phyloP scores from a whole-genome alignment of 352 stramenopile genomes.

The Thraustotheca clavata region DNA sequence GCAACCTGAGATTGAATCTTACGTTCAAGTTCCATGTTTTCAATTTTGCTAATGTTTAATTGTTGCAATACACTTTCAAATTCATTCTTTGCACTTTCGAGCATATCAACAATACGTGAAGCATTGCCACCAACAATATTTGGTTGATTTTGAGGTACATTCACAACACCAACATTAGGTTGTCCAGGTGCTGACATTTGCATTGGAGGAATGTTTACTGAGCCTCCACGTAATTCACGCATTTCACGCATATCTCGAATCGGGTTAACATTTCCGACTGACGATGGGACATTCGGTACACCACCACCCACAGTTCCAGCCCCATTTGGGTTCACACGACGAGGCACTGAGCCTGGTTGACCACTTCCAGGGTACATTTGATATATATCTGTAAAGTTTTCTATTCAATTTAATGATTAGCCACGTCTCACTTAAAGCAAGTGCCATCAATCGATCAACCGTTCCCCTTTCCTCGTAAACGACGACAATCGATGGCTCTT shows the following conservation, averaged over 20 bases:
- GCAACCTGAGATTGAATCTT: constrained; percentile 82
- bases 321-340: constrained; percentile 17
- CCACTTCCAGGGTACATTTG: constrained; percentile 21
- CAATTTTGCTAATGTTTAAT: constrained; percentile 82
- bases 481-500: no score
- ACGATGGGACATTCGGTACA: constrained; percentile 4
- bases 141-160: neutral
- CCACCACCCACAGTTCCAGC: neutral
- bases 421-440: neutral
- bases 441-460: neutral
- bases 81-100: constrained; percentile 77
- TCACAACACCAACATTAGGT: constrained; percentile 7
- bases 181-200: neutral
- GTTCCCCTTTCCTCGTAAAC: no score
- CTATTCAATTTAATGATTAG: neutral
- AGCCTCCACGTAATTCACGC: constrained; percentile 7
- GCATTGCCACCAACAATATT: neutral
- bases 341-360: constrained; percentile 14
- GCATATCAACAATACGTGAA: constrained; percentile 61
- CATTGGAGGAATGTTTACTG: constrained; percentile 3
- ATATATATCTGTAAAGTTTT: neutral
- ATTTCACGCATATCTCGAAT: constrained; percentile 15
- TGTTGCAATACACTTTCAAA: constrained; percentile 79
- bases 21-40: constrained; percentile 80
- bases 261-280: neutral